Base-by-base conservation (phyloP, 1,139 yeast genomes). In the Yamadazyma conglobata region DNA sequence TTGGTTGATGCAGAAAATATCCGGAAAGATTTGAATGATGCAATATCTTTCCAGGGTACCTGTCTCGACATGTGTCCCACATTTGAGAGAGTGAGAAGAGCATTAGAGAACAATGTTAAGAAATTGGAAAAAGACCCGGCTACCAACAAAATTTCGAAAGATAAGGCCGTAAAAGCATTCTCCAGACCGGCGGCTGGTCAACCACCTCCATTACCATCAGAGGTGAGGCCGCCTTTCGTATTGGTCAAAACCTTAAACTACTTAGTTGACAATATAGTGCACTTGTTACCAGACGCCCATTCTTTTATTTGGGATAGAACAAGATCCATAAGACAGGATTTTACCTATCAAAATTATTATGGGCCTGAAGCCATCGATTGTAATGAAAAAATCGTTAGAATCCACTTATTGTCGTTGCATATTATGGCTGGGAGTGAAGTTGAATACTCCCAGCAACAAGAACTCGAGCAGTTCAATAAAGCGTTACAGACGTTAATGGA, bases 121-220 rank as follows among this genome's bases (percentile, higher is more conserved):
- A 67, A 73, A 8, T 67, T 82, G 47, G 99, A 91, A 58, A 80
- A 71, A 42, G 89, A 82, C 43, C 73, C 79, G 0, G 39, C 28
- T 0, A 73, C 84, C 1, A 79, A 80, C n/a, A 70, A 64, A 39
- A 84, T 88, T 3, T 71, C 89, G 0, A 57, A 74, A 24, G 52
- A 54, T 2, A 66, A 69, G 27, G 96, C 97, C 0, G 76, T 93
- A 6, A 93, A 93, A 56, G 95, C 96, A 2, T 93, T 91, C 53
- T 85, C 95, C 19, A 68, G 99, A 44, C 97, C 99, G 0, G 96
- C 96, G 8, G 97, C 98, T 1, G 98, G 98, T 8, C 96, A 93
- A 46, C 95, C 96, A 1, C 97, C 97, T 4, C 95, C 97, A 4
- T 62, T 93, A 34, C 99, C 98, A 0, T 87, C 96, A 0, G 98